Evolutionary conservation across 148 eudicot species (phyloP).

Genomic region (Camellia granthamiana): DNA sequence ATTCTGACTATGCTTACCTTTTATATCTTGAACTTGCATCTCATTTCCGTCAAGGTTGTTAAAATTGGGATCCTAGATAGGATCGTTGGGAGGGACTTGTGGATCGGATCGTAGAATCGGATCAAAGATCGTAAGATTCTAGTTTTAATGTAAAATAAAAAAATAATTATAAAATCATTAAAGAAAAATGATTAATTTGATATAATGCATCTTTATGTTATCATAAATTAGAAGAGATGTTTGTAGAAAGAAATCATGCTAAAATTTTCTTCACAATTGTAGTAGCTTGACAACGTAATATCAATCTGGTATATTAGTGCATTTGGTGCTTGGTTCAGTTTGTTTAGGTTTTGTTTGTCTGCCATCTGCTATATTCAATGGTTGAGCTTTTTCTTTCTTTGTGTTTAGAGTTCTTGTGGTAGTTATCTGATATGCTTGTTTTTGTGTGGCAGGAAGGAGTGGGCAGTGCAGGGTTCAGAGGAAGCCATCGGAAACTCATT

Average conservation of each 20-base stretch:
- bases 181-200: too few relatives aligned
- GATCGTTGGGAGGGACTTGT: too few relatives aligned
- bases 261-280: neutral
- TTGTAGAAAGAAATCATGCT: neutral
- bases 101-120: too few relatives aligned
- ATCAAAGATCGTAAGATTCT: too few relatives aligned
- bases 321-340: neutral
- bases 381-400: neutral
- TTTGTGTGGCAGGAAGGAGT: constrained; percentile 59
- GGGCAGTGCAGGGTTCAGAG: constrained; percentile 44
- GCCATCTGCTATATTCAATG: neutral
- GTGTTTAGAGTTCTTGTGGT: neutral
- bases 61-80: too few relatives aligned
- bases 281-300: neutral
- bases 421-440: neutral
- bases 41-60: neutral
- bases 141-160: too few relatives aligned
- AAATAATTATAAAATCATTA: too few relatives aligned
- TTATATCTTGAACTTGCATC: neutral
- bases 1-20: neutral
- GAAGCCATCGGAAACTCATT: constrained; percentile 54
- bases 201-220: too few relatives aligned
- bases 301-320: neutral
- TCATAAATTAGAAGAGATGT: too few relatives aligned
- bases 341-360: neutral